Evolutionary conservation across 441 rosid species (phyloP).

Genomic region (Croton setiger): DNA sequence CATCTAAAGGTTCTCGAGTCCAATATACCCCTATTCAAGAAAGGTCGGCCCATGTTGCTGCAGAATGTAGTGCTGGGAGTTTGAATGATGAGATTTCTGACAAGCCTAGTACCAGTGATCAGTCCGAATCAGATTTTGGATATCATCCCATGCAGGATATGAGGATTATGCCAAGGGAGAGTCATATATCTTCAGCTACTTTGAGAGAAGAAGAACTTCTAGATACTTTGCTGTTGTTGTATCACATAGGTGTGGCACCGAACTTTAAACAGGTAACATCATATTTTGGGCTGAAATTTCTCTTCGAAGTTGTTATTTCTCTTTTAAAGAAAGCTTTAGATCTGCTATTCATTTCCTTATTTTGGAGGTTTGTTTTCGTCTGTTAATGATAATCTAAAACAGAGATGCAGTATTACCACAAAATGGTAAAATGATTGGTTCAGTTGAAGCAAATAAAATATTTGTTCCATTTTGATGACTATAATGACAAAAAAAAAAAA

Average conservation of each 20-base stretch:
- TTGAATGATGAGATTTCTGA: constrained; percentile 85
- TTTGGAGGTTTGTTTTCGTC: background rate
- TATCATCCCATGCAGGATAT: constrained; percentile 57
- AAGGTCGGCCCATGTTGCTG: constrained; percentile 81
- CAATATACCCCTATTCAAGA: constrained; percentile 66
- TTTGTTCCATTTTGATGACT: too few relatives aligned
- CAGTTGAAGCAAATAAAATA: too few relatives aligned
- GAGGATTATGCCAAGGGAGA: constrained; percentile 55
- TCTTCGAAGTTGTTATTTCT: background rate
- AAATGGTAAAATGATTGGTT: too few relatives aligned
- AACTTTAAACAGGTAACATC: constrained; percentile 87
- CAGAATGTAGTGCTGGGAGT: constrained; percentile 77
- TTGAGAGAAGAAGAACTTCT: constrained; percentile 92
- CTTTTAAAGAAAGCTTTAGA: background rate
- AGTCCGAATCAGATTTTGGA: constrained; percentile 81
- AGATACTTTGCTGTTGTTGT: constrained; percentile 71
- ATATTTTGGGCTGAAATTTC: background rate
- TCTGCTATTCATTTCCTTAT: background rate
- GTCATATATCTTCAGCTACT: constrained; percentile 56
- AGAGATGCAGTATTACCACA: too few relatives aligned
- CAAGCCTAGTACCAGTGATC: constrained; percentile 93
- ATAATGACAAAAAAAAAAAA: too few relatives aligned
- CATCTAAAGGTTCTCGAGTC: constrained; percentile 59
- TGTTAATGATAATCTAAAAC: too few relatives aligned
- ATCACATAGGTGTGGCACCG: constrained; percentile 91